phyloP scores from a whole-genome alignment of 2,329 filamentous ascomycete species.

The Trichoderma afroharzianum region DNA sequence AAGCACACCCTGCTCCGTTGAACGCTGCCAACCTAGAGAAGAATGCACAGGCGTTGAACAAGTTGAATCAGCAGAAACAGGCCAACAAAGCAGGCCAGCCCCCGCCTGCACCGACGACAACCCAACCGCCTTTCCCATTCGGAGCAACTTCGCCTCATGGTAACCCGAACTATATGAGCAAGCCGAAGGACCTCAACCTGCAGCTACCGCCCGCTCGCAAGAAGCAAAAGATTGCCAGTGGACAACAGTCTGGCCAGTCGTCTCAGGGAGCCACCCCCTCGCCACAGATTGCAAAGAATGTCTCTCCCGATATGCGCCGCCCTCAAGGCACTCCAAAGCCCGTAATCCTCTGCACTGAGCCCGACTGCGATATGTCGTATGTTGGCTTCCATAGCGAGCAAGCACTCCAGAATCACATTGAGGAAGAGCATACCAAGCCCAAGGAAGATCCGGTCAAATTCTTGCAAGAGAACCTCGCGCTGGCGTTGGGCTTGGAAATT shows the following conservation, averaged over 20 bases:
- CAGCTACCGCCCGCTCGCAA: slow-evolving; percentile 56
- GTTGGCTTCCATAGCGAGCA: slow-evolving; percentile 54
- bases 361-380: slow-evolving; percentile 50
- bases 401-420: slow-evolving; percentile 48
- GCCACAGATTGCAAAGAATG: slow-evolving; percentile 46
- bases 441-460: slow-evolving; percentile 53
- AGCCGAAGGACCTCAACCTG: slow-evolving; percentile 51
- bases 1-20: slow-evolving; percentile 32
- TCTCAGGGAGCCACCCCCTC: slow-evolving; percentile 42
- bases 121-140: slow-evolving; percentile 55
- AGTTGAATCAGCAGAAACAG: slow-evolving; percentile 38
- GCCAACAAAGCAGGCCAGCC: slow-evolving; percentile 46
- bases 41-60: slow-evolving; percentile 46
- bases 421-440: slow-evolving; percentile 59
- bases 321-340: slow-evolving; percentile 38
- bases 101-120: slow-evolving; percentile 55
- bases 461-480: slow-evolving; percentile 46
- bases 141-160: slow-evolving; percentile 57
- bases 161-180: slow-evolving; percentile 53
- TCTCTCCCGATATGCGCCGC: slow-evolving; percentile 44
- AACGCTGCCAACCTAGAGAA: slow-evolving; percentile 51
- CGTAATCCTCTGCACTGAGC: slow-evolving; percentile 49
- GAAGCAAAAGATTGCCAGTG: slow-evolving; percentile 47
- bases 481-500: slow-evolving; percentile 48
- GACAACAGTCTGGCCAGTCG: slow-evolving; percentile 37